Base-by-base conservation (phyloP, 2,329 filamentous ascomycete genomes). In the Microsporum ferrugineum region DNA sequence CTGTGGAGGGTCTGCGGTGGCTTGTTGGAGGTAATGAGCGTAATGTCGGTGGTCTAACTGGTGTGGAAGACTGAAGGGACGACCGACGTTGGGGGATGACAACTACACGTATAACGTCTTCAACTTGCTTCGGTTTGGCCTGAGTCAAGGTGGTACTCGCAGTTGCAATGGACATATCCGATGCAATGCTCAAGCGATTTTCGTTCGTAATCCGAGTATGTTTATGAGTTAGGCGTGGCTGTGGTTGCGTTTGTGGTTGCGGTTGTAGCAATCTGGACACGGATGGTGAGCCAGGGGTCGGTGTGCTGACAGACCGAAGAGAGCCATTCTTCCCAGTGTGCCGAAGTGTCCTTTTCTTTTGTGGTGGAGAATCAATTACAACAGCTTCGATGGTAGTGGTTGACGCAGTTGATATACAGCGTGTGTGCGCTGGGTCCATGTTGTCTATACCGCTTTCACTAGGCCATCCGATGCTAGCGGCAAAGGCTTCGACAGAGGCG, bases 311-410 rank as follows among this genome's bases (percentile, higher is more conserved):
- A 58, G 76, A 77, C 23, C 78, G 77, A 39, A 82, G 71, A 2
- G 80, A 81, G 61, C 76, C 69, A 62, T 80, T 80, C 69, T 79
- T 83, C 53, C 77, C 78, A 4, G 77, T 78, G 67, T 84, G 82
- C 58, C 82, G 78, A 58, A 84, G 70, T 0, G 75, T 78, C 45
- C 72, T 73, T 59, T 70, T 74, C 41, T 75, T 71, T 63, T 74
- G 76, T 43, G 75, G 78, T 2, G 79, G 77, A 14, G 76, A 76
- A 17, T 80, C 75, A 51, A 83, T 76, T 34, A 84, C 80, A 67
- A 81, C 75, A 10, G 79, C 82, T 71, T 82, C 80, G 14, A 84
- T 73, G 0, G 80, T 82, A 4, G 82, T 84, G 8, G 77, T 75
- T 27, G 77, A 76, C 2, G 82, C 84, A 2, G 77, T 70, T 12